phyloP scores from a whole-genome alignment of 2,329 filamentous ascomycete genomes.

The Pyrenochaeta sp. region DNA sequence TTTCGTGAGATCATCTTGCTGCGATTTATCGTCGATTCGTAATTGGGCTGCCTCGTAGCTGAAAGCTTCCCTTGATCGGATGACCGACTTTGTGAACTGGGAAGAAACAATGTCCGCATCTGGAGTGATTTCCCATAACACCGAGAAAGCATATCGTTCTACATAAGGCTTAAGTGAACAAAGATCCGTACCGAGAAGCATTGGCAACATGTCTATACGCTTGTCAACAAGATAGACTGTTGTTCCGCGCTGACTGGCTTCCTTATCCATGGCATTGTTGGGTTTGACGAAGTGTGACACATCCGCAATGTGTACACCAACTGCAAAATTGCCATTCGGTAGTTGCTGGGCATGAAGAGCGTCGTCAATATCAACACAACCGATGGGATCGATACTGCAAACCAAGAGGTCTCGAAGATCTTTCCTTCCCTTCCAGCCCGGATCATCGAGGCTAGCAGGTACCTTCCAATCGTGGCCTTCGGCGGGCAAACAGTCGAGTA shows the following conservation, averaged over 20 bases:
- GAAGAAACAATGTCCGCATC: slow-evolving; percentile 84
- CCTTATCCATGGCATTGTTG: slow-evolving; percentile 94
- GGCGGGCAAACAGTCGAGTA: slow-evolving; percentile 88
- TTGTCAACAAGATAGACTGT: slow-evolving; percentile 99
- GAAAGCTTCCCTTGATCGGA: slow-evolving; percentile 94
- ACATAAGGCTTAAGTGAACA: slow-evolving; percentile 98
- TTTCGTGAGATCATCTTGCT: slow-evolving; percentile 86
- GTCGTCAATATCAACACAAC: slow-evolving; percentile 98
- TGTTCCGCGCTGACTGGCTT: slow-evolving; percentile 92
- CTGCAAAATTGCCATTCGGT: slow-evolving; percentile 92
- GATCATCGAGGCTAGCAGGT: slow-evolving; percentile 78
- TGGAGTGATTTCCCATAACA: slow-evolving; percentile 80
- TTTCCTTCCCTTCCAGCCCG: slow-evolving; percentile 84
- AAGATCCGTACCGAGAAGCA: slow-evolving; percentile 92
- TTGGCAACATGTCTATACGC: slow-evolving; percentile 98
- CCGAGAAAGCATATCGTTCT: slow-evolving; percentile 71
- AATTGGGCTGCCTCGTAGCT: slow-evolving; percentile 97
- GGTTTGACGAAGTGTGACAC: slow-evolving; percentile 99
- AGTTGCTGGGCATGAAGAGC: slow-evolving; percentile 86
- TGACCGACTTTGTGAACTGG: slow-evolving; percentile 97
- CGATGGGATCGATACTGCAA: slow-evolving; percentile 96
- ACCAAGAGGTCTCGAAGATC: slow-evolving; percentile 88
- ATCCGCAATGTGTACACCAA: slow-evolving; percentile 98
- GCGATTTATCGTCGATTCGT: slow-evolving; percentile 86
- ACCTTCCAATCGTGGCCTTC: slow-evolving; percentile 97